Evolutionary conservation across 2,329 filamentous ascomycete genomes (phyloP), one percentile per base, ranked within the genome.

Genomic region (Apiospora kogelbergensis): DNA sequence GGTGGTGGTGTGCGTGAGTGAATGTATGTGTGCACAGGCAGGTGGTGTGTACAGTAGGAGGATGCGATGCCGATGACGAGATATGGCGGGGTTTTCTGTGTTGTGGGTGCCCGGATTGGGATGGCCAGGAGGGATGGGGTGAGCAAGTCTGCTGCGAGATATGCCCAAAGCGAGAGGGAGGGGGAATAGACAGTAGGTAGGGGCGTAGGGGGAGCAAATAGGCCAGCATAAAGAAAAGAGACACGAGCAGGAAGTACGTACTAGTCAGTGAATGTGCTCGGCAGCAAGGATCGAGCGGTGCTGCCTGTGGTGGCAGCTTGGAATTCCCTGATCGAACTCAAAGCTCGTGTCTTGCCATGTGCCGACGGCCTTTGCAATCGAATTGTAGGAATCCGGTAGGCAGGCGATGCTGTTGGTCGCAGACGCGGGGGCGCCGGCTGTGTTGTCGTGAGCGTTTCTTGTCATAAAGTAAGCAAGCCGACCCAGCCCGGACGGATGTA

Each of bases 1-100:
- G 26, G 24, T 65, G 63, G 63, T 64, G 63, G 63, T 64, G 63
- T 64, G 33, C 11, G 63, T 24, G 63, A n/a, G 48, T 33, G 48
- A n/a, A 26, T n/a, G n/a, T n/a, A n/a, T n/a, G n/a, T n/a, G n/a
- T n/a, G n/a, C n/a, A 33, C 7, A 7, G 33, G 33, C 7, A 33
- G 33, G 33, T 33, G 33, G 33, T 33, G 53, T 60, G 53, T 60
- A 60, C 53, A 37, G 53, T 60, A 37, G 30, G 53, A 60, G 53
- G 30, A 60, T 60, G 48, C 48, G 48, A 33, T 37, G 26, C 48
- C 48, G 53, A 60, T 60, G 53, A 60, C 53, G 53, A 60, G 53
- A 37, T 37, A 15, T 15, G 53, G 53, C 26, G 48, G 26, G 53
- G 53, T 60, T 60, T 60, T 60, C 17, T 37, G 1, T 60, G 53